Evolutionary conservation across 768 basidiomycete genomes (phyloP).

Genomic region (Auricularia heimuer): DNA sequence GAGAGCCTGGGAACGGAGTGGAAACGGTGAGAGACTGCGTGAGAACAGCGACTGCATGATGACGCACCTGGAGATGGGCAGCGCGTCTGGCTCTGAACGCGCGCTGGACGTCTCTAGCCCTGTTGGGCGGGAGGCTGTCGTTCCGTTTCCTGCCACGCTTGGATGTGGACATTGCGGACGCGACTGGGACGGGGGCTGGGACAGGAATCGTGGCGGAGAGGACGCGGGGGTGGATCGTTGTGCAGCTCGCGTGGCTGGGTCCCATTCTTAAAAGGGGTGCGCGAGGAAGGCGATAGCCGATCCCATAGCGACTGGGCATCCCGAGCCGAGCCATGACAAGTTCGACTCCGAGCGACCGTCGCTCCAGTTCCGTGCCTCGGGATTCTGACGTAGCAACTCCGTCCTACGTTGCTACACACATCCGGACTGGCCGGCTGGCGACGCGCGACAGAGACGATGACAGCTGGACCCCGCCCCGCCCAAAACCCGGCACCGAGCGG

Average conservation of each 20-base stretch:
- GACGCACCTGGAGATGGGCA: conserved; percentile 68
- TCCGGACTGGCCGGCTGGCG: neutral
- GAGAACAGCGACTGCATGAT: conserved; percentile 17
- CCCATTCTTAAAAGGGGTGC: neutral
- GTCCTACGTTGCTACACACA: neutral
- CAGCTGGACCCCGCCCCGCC: neutral
- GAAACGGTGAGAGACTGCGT: no score
- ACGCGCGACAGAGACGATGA: neutral
- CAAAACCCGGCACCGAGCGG: neutral
- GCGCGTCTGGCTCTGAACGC: conserved; percentile 84
- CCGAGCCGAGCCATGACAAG: neutral
- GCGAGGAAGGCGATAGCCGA: neutral
- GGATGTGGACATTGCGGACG: conserved; percentile 49
- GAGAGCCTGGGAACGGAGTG: conserved; percentile 44
- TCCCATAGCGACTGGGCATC: neutral
- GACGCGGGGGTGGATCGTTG: conserved; percentile 13
- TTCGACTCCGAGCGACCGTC: neutral
- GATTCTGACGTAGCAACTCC: neutral
- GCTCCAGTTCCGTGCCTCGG: neutral
- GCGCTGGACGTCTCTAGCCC: conserved; percentile 81
- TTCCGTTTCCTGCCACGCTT: conserved; percentile 82
- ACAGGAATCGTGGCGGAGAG: conserved; percentile 19
- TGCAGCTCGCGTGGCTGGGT: neutral
- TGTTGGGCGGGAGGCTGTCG: conserved; percentile 68
- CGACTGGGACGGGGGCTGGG: conserved; percentile 13